Conservation (phyloP, 2,329 filamentous ascomycete genomes). For the Venturia pyrina region DNA sequence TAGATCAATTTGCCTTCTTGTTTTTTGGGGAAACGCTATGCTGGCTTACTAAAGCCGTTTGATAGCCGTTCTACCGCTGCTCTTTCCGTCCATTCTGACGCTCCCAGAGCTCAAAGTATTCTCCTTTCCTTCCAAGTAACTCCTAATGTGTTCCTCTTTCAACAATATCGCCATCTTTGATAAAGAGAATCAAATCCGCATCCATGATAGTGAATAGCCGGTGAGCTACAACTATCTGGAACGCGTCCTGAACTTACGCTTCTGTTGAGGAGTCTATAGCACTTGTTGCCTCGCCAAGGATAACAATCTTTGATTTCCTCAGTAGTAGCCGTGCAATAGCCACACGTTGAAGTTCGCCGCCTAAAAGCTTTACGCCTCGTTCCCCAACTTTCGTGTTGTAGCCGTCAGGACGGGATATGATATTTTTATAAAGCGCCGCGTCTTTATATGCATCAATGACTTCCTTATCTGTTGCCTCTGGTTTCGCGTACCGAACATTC, state of each 20-base stretch:
- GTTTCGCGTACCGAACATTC: slow-evolving; percentile 53
- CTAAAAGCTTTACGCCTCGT: slow-evolving; percentile 42
- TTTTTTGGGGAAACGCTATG: too few species aligned
- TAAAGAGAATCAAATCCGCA: slow-evolving; percentile 74
- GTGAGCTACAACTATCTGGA: slow-evolving; percentile 60
- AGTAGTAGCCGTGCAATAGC: slow-evolving; percentile 65
- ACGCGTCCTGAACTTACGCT: slow-evolving; percentile 54
- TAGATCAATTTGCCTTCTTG: too few species aligned
- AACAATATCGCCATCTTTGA: slow-evolving; percentile 62
- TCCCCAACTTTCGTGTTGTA: slow-evolving; percentile 31
- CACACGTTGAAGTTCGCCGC: slow-evolving; percentile 56
- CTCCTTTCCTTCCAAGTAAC: slow-evolving; percentile 62
- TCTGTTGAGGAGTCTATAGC: slow-evolving; percentile 69
- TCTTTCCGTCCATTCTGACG: slow-evolving; percentile 63
- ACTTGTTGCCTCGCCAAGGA: slow-evolving; percentile 79
- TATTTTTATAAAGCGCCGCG: slow-evolving; percentile 55
- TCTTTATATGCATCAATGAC: slow-evolving; percentile 50
- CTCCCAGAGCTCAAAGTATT: slow-evolving; percentile 79
- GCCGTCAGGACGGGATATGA: slow-evolving; percentile 42
- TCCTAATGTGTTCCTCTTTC: slow-evolving; percentile 73
- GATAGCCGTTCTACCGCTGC: neutral
- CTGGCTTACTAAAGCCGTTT: neutral
- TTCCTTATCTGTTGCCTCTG: slow-evolving; percentile 49
- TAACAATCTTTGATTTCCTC: slow-evolving; percentile 63
- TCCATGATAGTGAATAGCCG: slow-evolving; percentile 76